Percentiles rank a stretch among this genome's conserved stretches.
These are phyloP conservation scores for Oryza longistaminata DNA, from an alignment of 176 grass and related monocot genomes.

Conservation along the genomic window DNA sequence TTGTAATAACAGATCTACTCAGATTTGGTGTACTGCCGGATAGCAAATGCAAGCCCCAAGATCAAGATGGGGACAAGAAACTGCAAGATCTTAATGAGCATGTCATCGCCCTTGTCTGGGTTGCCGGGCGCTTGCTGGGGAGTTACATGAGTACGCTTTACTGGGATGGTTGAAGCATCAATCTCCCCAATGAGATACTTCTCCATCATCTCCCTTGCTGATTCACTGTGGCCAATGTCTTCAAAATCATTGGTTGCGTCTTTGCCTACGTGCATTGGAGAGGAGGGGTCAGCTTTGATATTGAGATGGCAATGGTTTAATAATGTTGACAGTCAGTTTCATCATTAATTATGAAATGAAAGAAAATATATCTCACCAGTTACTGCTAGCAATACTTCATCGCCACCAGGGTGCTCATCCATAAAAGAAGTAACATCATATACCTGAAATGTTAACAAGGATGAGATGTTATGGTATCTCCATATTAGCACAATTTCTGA, in stretches of 20 bases:
- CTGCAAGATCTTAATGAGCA: slow-evolving; percentile 62
- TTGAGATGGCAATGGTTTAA: not conserved
- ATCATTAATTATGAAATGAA: slow-evolving; percentile 6
- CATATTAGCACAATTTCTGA: not conserved
- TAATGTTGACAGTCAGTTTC: not conserved
- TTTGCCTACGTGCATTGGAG: slow-evolving; percentile 58
- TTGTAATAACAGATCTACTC: slow-evolving; percentile 20
- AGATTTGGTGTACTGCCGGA: slow-evolving; percentile 58
- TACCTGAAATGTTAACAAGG: slow-evolving; percentile 48
- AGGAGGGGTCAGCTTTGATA: slow-evolving; percentile 3
- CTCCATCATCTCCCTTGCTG: slow-evolving; percentile 71
- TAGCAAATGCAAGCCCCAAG: slow-evolving; percentile 64
- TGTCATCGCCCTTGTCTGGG: slow-evolving; percentile 40
- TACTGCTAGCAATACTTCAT: slow-evolving; percentile 83
- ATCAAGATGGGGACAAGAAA: slow-evolving; percentile 68
- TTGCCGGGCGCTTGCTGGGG: slow-evolving; percentile 44
- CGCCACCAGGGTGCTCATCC: slow-evolving; percentile 96
- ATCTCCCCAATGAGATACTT: slow-evolving; percentile 74
- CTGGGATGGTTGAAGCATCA: slow-evolving; percentile 66
- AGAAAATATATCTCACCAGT: slow-evolving; percentile 51
- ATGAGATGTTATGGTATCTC: not conserved
- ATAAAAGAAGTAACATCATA: slow-evolving; percentile 91
- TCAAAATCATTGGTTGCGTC: slow-evolving; percentile 90
- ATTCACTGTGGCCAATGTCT: slow-evolving; percentile 82
- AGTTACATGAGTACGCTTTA: slow-evolving; percentile 45